These are phyloP conservation scores for Epichloe baconii DNA, from an alignment of 2,329 filamentous ascomycete genomes.

Conservation along the genomic window DNA sequence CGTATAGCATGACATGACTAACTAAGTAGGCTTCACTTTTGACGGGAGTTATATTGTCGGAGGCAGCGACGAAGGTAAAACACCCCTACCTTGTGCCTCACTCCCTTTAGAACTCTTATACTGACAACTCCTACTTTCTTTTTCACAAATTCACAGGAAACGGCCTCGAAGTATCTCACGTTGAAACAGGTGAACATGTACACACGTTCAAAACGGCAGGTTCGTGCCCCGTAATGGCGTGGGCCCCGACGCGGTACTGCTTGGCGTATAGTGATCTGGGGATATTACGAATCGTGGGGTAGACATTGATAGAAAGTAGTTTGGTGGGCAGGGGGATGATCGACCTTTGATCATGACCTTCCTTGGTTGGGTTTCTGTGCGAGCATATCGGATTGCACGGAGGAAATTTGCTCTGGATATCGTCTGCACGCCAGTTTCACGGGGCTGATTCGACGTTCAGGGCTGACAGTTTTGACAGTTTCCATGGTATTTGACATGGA, in stretches of 20 bases:
- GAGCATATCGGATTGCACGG: background rate
- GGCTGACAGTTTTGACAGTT: no score
- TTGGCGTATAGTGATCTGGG: conserved; percentile 62
- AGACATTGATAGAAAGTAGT: conserved; percentile 30
- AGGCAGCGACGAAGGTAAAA: conserved; percentile 56
- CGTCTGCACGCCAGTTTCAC: no score
- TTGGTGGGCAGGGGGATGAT: background rate
- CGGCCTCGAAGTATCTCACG: conserved; percentile 56
- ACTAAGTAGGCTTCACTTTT: conserved; percentile 52
- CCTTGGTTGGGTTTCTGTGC: background rate
- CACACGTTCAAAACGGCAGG: conserved; percentile 57
- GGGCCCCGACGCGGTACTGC: conserved; percentile 64
- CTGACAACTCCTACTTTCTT: background rate
- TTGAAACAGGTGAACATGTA: conserved; percentile 60
- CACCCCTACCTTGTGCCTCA: conserved; percentile 2
- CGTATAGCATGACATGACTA: background rate
- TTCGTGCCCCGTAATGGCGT: conserved; percentile 54
- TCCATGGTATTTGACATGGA: no score
- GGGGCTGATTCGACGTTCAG: no score
- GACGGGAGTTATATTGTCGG: conserved; percentile 64
- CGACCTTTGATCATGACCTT: background rate
- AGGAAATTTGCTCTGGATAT: no score
- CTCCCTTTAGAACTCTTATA: background rate
- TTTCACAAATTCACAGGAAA: conserved; percentile 25
- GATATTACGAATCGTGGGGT: conserved; percentile 53